Conservation (phyloP, 1,139 yeast species). For the Debaryomyces sp. region DNA sequence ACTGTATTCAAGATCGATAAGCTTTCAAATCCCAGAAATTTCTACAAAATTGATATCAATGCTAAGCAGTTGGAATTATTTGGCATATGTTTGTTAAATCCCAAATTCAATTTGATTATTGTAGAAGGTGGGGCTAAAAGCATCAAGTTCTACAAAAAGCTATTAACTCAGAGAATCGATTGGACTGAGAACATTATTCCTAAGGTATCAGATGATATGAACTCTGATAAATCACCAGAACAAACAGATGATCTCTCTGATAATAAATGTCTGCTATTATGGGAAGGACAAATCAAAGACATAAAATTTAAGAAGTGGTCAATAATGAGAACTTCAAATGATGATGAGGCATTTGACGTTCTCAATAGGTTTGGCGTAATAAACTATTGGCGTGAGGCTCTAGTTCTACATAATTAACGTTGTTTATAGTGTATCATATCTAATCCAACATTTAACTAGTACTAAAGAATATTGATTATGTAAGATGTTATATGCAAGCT, state of each 20-base stretch:
- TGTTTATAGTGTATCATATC: background rate
- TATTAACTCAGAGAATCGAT: conserved; percentile 63
- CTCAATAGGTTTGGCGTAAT: conserved; percentile 54
- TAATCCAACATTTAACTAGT: background rate
- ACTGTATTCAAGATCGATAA: conserved; percentile 61
- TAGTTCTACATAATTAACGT: conserved; percentile 9
- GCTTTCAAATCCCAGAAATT: conserved; percentile 65
- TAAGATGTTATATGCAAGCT: background rate
- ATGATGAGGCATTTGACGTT: conserved; percentile 56
- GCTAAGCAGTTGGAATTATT: conserved; percentile 70
- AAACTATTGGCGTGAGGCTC: conserved; percentile 63
- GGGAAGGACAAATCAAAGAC: conserved; percentile 74
- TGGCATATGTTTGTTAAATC: conserved; percentile 55
- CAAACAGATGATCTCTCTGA: conserved; percentile 38
- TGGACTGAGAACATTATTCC: conserved; percentile 60
- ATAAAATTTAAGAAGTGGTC: conserved; percentile 66
- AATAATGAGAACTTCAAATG: conserved; percentile 49
- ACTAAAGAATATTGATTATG: background rate
- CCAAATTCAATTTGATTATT: conserved; percentile 59
- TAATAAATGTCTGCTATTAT: conserved; percentile 59
- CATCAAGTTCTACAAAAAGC: conserved; percentile 61
- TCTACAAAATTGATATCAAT: conserved; percentile 74
- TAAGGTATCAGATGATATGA: conserved; percentile 16
- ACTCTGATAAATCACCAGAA: conserved; percentile 6
- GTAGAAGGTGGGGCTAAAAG: conserved; percentile 74